phyloP scores from a whole-genome alignment of 2,329 filamentous ascomycete species.

The Lanzia echinophila region DNA sequence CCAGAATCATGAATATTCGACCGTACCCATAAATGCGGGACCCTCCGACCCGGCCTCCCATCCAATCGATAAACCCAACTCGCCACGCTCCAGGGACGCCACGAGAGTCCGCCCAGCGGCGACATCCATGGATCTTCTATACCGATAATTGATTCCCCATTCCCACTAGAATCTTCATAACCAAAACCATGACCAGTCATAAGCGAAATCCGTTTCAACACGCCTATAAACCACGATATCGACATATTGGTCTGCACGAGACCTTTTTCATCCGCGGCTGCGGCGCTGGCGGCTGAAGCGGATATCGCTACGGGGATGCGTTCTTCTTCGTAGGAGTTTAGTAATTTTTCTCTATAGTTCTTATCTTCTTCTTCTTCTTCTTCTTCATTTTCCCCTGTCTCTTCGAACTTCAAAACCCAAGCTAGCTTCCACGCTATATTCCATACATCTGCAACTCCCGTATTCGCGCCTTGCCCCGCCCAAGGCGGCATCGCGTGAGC shows the following conservation, averaged over 20 bases:
- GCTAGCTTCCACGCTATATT: slow-evolving; percentile 40
- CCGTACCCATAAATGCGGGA: slow-evolving; percentile 29
- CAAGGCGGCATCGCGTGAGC: slow-evolving; percentile 43
- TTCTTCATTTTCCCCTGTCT: not conserved
- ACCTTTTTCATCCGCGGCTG: slow-evolving; percentile 13
- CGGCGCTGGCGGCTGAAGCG: slow-evolving; percentile 10
- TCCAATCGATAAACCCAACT: slow-evolving; percentile 22
- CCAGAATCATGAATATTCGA: no score
- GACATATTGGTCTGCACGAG: slow-evolving; percentile 6
- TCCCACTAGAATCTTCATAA: slow-evolving; percentile 6
- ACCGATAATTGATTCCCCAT: not conserved
- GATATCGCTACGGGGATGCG: slow-evolving; percentile 31
- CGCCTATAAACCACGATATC: not conserved
- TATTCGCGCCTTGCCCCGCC: slow-evolving; percentile 38
- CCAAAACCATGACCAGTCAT: slow-evolving; percentile 14
- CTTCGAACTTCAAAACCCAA: slow-evolving; percentile 23
- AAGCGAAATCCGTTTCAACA: slow-evolving; percentile 4
- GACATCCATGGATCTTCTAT: slow-evolving; percentile 2
- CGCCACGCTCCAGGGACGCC: slow-evolving; percentile 27
- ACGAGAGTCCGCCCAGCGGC: slow-evolving; percentile 22
- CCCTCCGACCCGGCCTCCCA: slow-evolving; percentile 28
- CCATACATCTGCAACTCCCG: slow-evolving; percentile 34
- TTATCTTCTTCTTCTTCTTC: slow-evolving; percentile 9
- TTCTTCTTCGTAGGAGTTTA: slow-evolving; percentile 36
- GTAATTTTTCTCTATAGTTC: slow-evolving; percentile 16